Conservation (phyloP, 306 rosid genomes). For the Acacia melanoxylon region DNA sequence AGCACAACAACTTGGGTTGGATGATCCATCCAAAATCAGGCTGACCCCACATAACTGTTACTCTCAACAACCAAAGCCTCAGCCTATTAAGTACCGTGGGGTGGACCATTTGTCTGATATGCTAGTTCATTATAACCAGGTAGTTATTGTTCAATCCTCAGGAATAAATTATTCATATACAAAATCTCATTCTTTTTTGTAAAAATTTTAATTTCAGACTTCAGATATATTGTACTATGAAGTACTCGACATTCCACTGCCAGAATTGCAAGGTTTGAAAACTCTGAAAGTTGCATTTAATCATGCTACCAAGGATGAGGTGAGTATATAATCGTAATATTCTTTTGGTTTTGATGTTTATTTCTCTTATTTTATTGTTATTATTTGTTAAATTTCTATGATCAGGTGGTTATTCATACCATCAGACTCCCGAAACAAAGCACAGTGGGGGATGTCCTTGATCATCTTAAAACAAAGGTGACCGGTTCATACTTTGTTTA, state of each 20-base stretch:
- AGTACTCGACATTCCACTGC: conserved; percentile 91
- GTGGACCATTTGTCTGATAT: conserved; percentile 83
- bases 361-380: not conserved
- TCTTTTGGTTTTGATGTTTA: conserved; percentile 8
- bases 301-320: conserved; percentile 86
- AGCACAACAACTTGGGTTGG: conserved; percentile 81
- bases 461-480: conserved; percentile 86
- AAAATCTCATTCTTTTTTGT: conserved; percentile 7
- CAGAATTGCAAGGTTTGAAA: conserved; percentile 89
- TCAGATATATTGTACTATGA: conserved; percentile 86
- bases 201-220: conserved; percentile 48
- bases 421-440: conserved; percentile 90
- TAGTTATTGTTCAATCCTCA: conserved; percentile 34
- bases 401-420: conserved; percentile 78
- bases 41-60: conserved; percentile 89
- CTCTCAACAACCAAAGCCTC: conserved; percentile 95
- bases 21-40: conserved; percentile 80
- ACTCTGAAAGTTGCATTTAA: conserved; percentile 89
- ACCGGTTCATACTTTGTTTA: not conserved
- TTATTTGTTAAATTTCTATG: conserved; percentile 2
- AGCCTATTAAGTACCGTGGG: conserved; percentile 84
- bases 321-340: conserved; percentile 45
- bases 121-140: conserved; percentile 93
- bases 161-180: conserved; percentile 13
- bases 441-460: conserved; percentile 84